Percentiles rank a stretch among this genome's conserved stretches.
Conservation (phyloP, 2,329 filamentous ascomycete species). For the Clarireedia paspali region DNA sequence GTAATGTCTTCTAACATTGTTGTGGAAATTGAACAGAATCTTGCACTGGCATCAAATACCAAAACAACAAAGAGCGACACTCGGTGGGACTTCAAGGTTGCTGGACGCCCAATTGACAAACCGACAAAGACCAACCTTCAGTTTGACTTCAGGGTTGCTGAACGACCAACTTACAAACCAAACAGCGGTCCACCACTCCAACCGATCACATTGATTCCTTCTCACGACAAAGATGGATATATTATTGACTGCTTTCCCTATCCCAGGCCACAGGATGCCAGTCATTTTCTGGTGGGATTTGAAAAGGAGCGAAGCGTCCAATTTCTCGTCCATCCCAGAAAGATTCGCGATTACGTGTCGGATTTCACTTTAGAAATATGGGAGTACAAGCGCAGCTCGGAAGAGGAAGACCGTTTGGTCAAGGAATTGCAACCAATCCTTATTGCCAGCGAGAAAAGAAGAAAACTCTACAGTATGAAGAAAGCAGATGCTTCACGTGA, state of each 20-base stretch:
- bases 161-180: conserved; percentile 34
- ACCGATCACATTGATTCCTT: conserved; percentile 40
- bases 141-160: conserved; percentile 25
- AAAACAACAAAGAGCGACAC: not conserved
- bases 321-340: conserved; percentile 43
- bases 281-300: conserved; percentile 22
- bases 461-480: conserved; percentile 3
- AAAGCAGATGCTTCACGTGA: conserved; percentile 6
- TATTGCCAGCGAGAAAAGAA: conserved; percentile 8
- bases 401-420: conserved; percentile 7
- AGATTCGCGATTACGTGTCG: conserved; percentile 51
- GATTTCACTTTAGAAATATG: conserved; percentile 48
- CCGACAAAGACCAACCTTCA: not conserved
- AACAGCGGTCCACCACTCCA: conserved; percentile 42
- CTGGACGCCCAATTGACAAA: conserved; percentile 31
- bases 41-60: no score
- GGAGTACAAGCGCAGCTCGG: conserved; percentile 35
- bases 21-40: no score
- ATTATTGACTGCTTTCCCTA: conserved; percentile 48
- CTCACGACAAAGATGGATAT: conserved; percentile 42
- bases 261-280: conserved; percentile 23
- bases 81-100: conserved; percentile 25
- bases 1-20: no score
- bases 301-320: conserved; percentile 34
- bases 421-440: conserved; percentile 9